These are phyloP conservation scores for Cutaneotrichosporon sp. DNA, from an alignment of 1,284 basidiomycete species.

Conservation along the genomic window DNA sequence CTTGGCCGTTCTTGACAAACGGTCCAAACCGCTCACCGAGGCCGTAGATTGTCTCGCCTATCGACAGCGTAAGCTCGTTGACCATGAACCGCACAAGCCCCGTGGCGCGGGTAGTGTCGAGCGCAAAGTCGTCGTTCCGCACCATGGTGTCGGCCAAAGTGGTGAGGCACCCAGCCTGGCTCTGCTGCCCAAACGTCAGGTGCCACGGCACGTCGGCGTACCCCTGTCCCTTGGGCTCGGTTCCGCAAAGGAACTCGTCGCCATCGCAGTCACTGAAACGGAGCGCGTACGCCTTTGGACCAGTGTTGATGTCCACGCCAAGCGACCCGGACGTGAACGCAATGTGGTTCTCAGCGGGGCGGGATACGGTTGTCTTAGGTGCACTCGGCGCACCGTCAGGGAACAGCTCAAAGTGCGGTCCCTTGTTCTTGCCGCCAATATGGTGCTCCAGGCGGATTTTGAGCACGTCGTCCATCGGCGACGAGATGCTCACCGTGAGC, in stretches of 20 bases:
- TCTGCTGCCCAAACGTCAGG: conserved; percentile 62
- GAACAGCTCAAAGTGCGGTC: conserved; percentile 63
- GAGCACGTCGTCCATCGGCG: conserved; percentile 66
- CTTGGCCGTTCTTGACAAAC: conserved; percentile 69
- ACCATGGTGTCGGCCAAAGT: conserved; percentile 53
- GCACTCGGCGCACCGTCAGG: conserved; percentile 60
- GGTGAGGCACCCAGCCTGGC: conserved; percentile 63
- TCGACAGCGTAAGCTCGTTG: conserved; percentile 66
- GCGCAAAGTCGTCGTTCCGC: conserved; percentile 17
- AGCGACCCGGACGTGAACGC: conserved; percentile 48
- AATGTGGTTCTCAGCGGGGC: conserved; percentile 49
- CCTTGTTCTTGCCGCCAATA: conserved; percentile 54
- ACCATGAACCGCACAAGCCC: conserved; percentile 58
- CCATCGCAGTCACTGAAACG: conserved; percentile 50
- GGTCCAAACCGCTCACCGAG: conserved; percentile 68
- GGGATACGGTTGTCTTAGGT: conserved; percentile 54
- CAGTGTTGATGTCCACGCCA: conserved; percentile 36
- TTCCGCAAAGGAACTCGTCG: conserved; percentile 40
- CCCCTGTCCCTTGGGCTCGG: conserved; percentile 62
- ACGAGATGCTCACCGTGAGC: conserved; percentile 62
- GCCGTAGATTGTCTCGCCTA: conserved; percentile 70
- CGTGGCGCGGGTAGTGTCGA: conserved; percentile 14
- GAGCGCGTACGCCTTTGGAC: conserved; percentile 51
- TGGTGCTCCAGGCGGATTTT: conserved; percentile 59
- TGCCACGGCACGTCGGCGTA: conserved; percentile 65